These are phyloP conservation scores for Wickerhamomyces sp. DNA, from an alignment of 1,139 yeast genomes.

Conservation along the genomic window DNA sequence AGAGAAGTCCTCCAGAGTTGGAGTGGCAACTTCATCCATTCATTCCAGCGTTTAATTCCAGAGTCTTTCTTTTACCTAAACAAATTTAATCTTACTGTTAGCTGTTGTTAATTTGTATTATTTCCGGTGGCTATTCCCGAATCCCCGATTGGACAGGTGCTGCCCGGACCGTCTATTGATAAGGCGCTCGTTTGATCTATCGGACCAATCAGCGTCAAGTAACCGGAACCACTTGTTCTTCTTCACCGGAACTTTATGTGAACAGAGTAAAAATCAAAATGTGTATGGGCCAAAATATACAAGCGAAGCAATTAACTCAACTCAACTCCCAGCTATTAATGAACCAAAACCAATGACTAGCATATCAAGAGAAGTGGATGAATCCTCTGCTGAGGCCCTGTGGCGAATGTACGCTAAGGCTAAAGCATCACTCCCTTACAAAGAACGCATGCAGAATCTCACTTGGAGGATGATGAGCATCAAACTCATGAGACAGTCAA, in stretches of 20 bases:
- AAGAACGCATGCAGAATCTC: constrained; percentile 70
- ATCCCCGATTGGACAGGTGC: neutral
- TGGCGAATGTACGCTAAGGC: constrained; percentile 84
- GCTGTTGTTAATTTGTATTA: too few relatives aligned
- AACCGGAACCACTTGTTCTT: neutral
- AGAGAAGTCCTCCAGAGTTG: too few relatives aligned
- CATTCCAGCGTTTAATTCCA: too few relatives aligned
- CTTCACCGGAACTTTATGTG: neutral
- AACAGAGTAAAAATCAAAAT: neutral
- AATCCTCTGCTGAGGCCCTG: constrained; percentile 49
- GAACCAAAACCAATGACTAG: constrained; percentile 2
- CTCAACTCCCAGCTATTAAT: neutral
- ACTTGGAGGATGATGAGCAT: constrained; percentile 84
- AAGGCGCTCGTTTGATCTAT: neutral
- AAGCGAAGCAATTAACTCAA: neutral
- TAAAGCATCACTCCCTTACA: constrained; percentile 70
- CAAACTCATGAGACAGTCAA: constrained; percentile 31
- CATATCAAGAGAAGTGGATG: constrained; percentile 24
- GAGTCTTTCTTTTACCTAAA: too few relatives aligned
- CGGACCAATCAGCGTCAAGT: neutral
- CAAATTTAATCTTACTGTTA: too few relatives aligned
- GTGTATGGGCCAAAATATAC: neutral
- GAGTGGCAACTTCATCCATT: too few relatives aligned
- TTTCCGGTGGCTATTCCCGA: too few relatives aligned
- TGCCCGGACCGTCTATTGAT: neutral